Evolutionary conservation across 2,329 filamentous ascomycete species (phyloP), one percentile per base, ranked within the genome.

Genomic region (Dryadomyces sulphureus): DNA sequence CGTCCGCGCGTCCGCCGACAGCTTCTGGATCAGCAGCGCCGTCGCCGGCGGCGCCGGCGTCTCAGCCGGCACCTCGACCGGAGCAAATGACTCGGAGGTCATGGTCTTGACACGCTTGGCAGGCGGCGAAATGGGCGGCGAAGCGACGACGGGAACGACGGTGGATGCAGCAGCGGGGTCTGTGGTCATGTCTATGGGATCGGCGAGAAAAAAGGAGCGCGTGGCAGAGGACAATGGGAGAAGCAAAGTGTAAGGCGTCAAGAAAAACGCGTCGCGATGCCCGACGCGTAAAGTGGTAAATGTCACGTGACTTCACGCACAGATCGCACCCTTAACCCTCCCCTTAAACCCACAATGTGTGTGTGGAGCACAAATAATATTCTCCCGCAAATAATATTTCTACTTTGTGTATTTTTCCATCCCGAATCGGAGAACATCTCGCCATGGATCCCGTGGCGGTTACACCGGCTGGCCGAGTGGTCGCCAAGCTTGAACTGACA

Each of bases 1-100:
- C 21, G 89, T 72, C 41, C 74, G 76, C n/a, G 82, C 92, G 52
- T 81, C 78, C 34, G 79, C 69, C 8, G 83, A 83, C 49, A 96
- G 80, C 64, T 93, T 88, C 73, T 95, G 90, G 65, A 98, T 79
- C 51, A 87, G 76, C 44, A 94, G 73, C 3, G 81, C 55, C 38
- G 49, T 51, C 38, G 30, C 21, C 12, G 36, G 19, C 21, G 46
- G 34, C 41, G 45, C 46, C 41, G 49, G 25, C 30, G 48, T 48
- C 50, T 54, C 47, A 49, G 59, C 52, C 41, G 53, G 49, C 47
- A 62, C 52, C 42, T 25, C 32, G 44, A n/a, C 17, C 6, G 39
- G 16, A 22, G 54, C 47, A 49, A 59, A 52, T 40, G 54, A 49
- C 27, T 14, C 14, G 45, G 53, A 47, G 30, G 51, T 43, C 49